Conservation (phyloP, 176 grass and related monocot species). For the Aegilops sharonensis region DNA sequence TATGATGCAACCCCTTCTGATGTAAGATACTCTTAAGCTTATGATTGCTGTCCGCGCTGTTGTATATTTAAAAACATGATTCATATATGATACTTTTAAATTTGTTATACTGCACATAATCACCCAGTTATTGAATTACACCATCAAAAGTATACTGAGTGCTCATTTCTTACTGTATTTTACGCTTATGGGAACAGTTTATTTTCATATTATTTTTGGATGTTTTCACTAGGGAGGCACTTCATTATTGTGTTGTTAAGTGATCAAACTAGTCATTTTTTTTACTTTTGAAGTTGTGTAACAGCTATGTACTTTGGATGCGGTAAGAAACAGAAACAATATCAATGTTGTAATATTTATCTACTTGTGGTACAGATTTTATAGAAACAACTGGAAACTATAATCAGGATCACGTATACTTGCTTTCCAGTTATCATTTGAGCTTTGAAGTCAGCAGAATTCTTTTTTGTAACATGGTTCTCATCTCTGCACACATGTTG, state of each 20-base stretch:
- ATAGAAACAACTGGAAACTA: background rate
- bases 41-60: constrained; percentile 12
- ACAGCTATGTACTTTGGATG: too few species aligned
- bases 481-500: too few species aligned
- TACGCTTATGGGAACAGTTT: background rate
- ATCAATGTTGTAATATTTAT: background rate
- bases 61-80: background rate
- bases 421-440: background rate
- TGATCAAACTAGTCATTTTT: background rate
- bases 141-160: background rate
- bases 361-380: background rate
- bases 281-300: too few species aligned
- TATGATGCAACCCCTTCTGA: too few species aligned
- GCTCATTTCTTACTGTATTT: background rate
- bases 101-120: background rate
- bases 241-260: background rate
- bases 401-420: background rate
- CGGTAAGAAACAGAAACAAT: background rate
- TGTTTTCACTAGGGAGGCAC: background rate
- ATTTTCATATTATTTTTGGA: background rate
- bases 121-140: background rate
- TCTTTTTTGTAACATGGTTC: background rate
- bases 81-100: constrained; percentile 42
- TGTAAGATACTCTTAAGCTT: too few species aligned
- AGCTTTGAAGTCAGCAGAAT: background rate